Evolutionary conservation across 2,329 filamentous ascomycete genomes (phyloP), one percentile per base, ranked within the genome.

Genomic region (Trichothecium roseum): DNA sequence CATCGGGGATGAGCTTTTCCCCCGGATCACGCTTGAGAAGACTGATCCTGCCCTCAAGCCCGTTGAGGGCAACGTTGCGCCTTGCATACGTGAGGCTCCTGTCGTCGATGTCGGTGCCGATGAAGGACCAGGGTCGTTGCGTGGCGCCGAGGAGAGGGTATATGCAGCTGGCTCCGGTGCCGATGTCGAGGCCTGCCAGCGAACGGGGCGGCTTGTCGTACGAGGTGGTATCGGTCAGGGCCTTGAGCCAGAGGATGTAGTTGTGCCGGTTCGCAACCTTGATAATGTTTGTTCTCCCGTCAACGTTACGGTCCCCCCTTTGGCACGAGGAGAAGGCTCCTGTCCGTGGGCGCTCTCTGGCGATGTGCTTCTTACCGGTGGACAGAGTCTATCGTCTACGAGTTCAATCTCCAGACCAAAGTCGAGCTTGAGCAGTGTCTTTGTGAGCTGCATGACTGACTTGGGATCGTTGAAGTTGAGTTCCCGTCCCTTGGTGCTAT

Each of bases 191-290:
- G 0, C 89, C 88, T 1, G 70, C 54, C 3, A 86, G 64, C 29
- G 67, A 59, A n/a, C 72, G 61, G 1, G 51, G 52, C 3, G 54
- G 51, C 3, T 54, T 49, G 3, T 69, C 59, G 44, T 75, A 80
- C 0, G 62, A 63, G 0, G 79, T 81, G 1, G 76, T 79, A 49
- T 94, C 86, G 6, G 96, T 53, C 0, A 98, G 70, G 3, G 72
- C 68, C 49, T 94, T 86, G 2, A 96, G 64, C 87, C 88, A 96
- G 8, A 88, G 63, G 15, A 96, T 75, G 54, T 98, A 98, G 51
- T 89, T 91, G 55, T 93, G 80, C 34, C 87, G 77, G 41, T 74
- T 74, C 1, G 71, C 68, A 2, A 75, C 66, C 71, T 42, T n/a
- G n/a, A n/a, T n/a, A n/a, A n/a, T n/a, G n/a, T n/a, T n/a, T n/a